Conservation (phyloP, 768 basidiomycete genomes). For the Suillus discolor region DNA sequence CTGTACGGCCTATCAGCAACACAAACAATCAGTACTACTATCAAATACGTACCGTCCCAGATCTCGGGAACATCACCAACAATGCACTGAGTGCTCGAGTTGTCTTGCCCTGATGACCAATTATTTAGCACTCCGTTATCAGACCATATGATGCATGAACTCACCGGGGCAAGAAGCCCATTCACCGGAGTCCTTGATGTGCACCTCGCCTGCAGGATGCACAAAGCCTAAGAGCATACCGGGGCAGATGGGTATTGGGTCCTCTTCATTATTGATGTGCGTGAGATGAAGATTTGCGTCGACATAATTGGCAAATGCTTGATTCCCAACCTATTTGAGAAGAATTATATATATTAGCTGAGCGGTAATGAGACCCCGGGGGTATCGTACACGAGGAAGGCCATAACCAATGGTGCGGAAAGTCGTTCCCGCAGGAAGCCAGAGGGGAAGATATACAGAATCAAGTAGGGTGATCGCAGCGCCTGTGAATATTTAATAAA, state of each 20-base stretch:
- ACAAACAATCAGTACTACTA: neutral
- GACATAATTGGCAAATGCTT: constrained; percentile 60
- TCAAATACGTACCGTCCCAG: constrained; percentile 31
- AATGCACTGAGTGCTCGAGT: constrained; percentile 41
- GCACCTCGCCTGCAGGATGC: constrained; percentile 45
- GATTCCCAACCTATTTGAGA: constrained; percentile 50
- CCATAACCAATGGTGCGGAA: constrained; percentile 38
- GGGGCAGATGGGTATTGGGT: constrained; percentile 40
- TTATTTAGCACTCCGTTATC: neutral
- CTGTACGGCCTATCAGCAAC: neutral
- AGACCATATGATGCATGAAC: neutral
- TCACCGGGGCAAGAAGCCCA: constrained; percentile 61
- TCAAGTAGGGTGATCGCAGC: constrained; percentile 42
- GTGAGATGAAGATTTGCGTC: constrained; percentile 47
- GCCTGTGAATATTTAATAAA: constrained; percentile 19
- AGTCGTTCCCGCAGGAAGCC: constrained; percentile 33
- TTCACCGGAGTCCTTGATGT: constrained; percentile 44
- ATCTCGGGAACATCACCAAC: constrained; percentile 39
- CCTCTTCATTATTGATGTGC: constrained; percentile 56
- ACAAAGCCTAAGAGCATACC: constrained; percentile 40
- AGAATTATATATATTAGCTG: neutral
- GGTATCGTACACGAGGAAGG: constrained; percentile 35
- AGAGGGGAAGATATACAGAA: constrained; percentile 42
- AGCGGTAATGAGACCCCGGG: neutral
- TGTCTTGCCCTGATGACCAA: constrained; percentile 54